Base-by-base conservation (phyloP, 169 alveolate genomes). In the Theileria orientalis region DNA sequence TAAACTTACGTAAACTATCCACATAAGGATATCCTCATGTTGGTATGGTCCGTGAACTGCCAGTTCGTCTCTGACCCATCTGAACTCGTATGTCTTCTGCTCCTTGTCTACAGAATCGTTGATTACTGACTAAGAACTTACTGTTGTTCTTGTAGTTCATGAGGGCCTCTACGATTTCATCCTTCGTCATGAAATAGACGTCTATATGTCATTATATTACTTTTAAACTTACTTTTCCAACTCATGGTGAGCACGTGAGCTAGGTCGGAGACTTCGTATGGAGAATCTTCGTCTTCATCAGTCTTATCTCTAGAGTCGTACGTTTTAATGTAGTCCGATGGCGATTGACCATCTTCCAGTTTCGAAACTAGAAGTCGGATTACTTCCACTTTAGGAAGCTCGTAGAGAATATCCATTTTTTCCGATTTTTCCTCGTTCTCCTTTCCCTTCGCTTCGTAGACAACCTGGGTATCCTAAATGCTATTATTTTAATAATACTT, bases 101-200 rank as follows among this genome's bases (percentile, higher is more conserved):
- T 35, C 69, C 49, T 59, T 59, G 44, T 33, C 49, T 59, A 59
- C 6, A 59, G 8, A 27, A 11, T 2, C 25, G 27, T 19, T 40
- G 33, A 0, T 57, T 62, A 59, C 76, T 32, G 27, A n/a, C 30
- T 9, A 46, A 46, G 6, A 46, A 49, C 60, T 8, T 21, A 49
- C 60, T 33, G 30, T 63, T 16, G 37, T 52, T 57, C 49, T 37
- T 75, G 75, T 64, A 73, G 25, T 19, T 49, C 32, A 37, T 54
- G 37, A 78, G 71, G 32, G 86, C 30, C 25, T 61, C 69, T 3
- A 27, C 42, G 27, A 78, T 78, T 21, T 78, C 86, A 21, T 78
- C 86, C 49, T 66, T 78, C 9, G 80, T 69, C 86, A 78, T 78
- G 62, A 66, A 78, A 56, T 78, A 78, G 25, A 78, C 86, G 37